Evolutionary conservation across 257 asterid genomes (phyloP).

Genomic region (Nicotiana tabacum): DNA sequence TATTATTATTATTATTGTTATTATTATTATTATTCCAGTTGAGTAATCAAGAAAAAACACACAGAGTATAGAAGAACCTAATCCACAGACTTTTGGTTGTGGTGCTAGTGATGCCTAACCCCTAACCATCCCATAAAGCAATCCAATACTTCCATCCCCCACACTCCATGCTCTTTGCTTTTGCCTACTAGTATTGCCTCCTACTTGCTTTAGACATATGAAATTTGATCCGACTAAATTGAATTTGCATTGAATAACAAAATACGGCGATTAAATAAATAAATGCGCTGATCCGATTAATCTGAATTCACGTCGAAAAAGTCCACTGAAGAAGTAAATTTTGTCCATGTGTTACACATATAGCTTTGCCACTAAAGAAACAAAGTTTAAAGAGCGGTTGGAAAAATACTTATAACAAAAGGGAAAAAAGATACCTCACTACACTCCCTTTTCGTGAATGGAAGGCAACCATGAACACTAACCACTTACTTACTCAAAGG

Average conservation of each 20-base stretch:
- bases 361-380: conserved; percentile 22
- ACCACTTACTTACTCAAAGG: conserved; percentile 41
- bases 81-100: conserved; percentile 50
- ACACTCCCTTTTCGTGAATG: conserved; percentile 74
- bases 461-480: conserved; percentile 63
- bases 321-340: background rate
- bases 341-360: background rate
- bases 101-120: conserved; percentile 32
- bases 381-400: background rate
- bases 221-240: background rate
- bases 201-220: background rate
- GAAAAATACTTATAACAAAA: background rate
- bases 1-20: no score
- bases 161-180: conserved; percentile 4
- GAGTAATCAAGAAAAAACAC: conserved; percentile 15
- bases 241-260: background rate
- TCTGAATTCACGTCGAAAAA: background rate
- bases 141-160: background rate
- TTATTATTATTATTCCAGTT: no score
- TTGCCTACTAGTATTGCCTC: background rate
- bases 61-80: conserved; percentile 36
- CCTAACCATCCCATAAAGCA: background rate
- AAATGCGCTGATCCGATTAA: no score
- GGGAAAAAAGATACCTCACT: conserved; percentile 26
- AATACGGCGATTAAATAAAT: no score